Evolutionary conservation across 148 eudicot species (phyloP), one percentile per base, ranked within the genome.

Genomic region (Vaccinium vitisidaea): DNA sequence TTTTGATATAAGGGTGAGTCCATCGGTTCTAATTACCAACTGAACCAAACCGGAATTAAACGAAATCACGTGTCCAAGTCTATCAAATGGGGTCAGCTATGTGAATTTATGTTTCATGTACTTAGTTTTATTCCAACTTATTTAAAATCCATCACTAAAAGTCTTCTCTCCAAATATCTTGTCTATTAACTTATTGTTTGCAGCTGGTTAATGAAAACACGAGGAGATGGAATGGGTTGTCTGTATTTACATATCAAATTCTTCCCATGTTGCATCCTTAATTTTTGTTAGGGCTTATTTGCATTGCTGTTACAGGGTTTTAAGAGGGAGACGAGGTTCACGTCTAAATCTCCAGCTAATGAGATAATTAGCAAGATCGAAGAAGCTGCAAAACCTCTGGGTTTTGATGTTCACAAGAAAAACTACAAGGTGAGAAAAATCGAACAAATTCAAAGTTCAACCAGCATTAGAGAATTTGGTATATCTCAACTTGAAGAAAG

Each of bases 311-410:
- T 80, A 83, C 91, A 94, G 99, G 97, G 86, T 86, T 92, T 89
- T 81, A 96, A 94, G 90, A 92, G 92, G 88, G 99, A 96, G 89
- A 96, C 99, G 65, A 94, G 97, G 88, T 96, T 96, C 90, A 94
- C 97, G 3, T 96, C 99, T 19, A 93, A 88, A 87, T 89, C 93
- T 76, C 90, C 98, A 43, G 93, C 99, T 58, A 88, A 88, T 84
- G 99, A 96, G 86, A 96, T 96, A 83, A 91, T 96, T 36, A 92
- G 84, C 82, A 96, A 92, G 84, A 96, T 96, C 50, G 99, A 93
- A 93, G 97, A 93, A 92, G 99, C 99, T 75, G 99, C 98, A 46
- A 95, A 92, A 85, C 98, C 99, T 82, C 95, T 96, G 50, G 99
- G 99, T 78, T 96, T 92, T 89, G 99, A 95, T 84, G 98, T 94